phyloP scores from a whole-genome alignment of 257 asterid species.

The Solanum microdontum region DNA sequence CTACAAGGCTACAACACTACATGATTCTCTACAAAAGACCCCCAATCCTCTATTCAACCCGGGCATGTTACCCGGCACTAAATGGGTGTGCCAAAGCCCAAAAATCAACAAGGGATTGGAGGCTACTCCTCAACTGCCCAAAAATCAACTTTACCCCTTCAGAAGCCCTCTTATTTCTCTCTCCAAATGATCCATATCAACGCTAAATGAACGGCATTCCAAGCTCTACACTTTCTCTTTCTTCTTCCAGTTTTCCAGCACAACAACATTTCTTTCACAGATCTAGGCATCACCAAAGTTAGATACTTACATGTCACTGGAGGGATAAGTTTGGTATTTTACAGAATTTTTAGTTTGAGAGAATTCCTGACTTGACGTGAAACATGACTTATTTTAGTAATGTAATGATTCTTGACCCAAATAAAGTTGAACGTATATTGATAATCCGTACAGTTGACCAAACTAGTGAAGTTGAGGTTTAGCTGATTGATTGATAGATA shows the following conservation, averaged over 20 bases:
- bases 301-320: neutral
- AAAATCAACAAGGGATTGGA: neutral
- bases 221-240: neutral
- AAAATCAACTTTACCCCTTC: neutral
- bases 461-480: neutral
- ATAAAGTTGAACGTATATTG: neutral
- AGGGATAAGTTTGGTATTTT: neutral
- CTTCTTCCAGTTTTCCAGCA: neutral
- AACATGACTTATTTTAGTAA: neutral
- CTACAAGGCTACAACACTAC: neutral
- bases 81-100: neutral
- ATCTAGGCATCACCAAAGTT: neutral
- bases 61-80: neutral
- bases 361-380: neutral
- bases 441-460: neutral
- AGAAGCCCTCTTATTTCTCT: neutral
- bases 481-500: neutral
- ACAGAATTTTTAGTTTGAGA: neutral
- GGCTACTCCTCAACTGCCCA: neutral
- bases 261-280: neutral
- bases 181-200: neutral
- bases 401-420: neutral
- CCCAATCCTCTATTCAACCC: neutral
- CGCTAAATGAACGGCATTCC: neutral
- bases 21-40: neutral